Evolutionary conservation across 176 grass and related monocot species (phyloP).

Genomic region (Carex myosuroides): DNA sequence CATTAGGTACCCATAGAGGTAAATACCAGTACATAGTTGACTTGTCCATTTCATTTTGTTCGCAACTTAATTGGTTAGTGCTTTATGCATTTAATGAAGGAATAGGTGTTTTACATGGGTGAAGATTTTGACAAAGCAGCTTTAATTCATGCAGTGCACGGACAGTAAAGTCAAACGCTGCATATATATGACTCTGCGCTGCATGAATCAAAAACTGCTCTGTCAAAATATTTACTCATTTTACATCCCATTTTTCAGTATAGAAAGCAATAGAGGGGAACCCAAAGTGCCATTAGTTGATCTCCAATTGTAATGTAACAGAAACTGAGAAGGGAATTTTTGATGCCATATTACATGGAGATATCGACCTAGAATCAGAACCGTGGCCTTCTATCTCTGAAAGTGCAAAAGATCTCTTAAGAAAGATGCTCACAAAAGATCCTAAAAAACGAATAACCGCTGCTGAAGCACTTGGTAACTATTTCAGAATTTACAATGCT

Average conservation of each 20-base stretch:
- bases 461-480: slow-evolving; percentile 19
- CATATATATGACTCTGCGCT: no score
- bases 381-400: slow-evolving; percentile 39
- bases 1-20: neutral
- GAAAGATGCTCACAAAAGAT: slow-evolving; percentile 33
- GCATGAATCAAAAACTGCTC: no score
- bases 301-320: slow-evolving; percentile 1
- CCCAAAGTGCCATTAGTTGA: neutral
- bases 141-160: no score
- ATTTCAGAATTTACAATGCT: neutral
- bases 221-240: no score
- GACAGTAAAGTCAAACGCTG: no score
- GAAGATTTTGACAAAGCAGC: no score
- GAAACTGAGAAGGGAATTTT: slow-evolving; percentile 33
- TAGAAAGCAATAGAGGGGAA: neutral
- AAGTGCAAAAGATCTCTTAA: slow-evolving; percentile 35
- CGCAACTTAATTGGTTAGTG: neutral
- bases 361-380: slow-evolving; percentile 8
- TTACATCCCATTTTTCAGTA: neutral
- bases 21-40: neutral
- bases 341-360: slow-evolving; percentile 28
- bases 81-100: neutral
- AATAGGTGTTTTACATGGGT: neutral
- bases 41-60: neutral
- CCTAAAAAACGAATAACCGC: slow-evolving; percentile 32